Percentiles rank a stretch among this genome's conserved stretches.
Evolutionary conservation across 108 stramenopile genomes (phyloP).

Genomic region (Discostella pseudostelligera): DNA sequence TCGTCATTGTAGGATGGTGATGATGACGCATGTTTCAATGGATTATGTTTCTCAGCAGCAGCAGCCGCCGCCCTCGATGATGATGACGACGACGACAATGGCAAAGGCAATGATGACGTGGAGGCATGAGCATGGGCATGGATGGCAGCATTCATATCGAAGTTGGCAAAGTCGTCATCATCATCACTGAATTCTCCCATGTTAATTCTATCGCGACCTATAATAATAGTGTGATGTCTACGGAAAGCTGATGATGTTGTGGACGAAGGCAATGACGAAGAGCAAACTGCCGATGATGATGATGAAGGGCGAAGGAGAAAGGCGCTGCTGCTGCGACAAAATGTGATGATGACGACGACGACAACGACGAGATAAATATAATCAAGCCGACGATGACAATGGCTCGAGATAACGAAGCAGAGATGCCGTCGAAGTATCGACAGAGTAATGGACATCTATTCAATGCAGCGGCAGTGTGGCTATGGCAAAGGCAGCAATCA

Average conservation of each 20-base stretch:
- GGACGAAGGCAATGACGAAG: no score
- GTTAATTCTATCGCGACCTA: not conserved
- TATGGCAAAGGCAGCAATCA: no score
- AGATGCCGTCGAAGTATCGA: not conserved
- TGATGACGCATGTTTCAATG: no score
- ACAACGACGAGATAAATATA: not conserved
- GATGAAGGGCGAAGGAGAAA: no score
- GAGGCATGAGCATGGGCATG: no score
- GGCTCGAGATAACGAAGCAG: not conserved
- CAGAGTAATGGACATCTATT: no score
- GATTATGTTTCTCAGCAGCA: constrained; percentile 1
- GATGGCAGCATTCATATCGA: constrained; percentile 31
- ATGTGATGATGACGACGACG: not conserved
- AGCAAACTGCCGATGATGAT: no score
- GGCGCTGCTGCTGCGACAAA: no score
- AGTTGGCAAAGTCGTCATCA: constrained; percentile 28
- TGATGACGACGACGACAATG: not conserved
- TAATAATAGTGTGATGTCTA: not conserved
- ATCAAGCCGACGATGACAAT: not conserved
- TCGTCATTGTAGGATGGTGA: not conserved
- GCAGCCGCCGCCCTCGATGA: no score
- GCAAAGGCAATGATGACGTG: no score
- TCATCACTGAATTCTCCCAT: constrained; percentile 27
- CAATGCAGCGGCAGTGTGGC: no score
- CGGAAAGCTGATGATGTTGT: no score